These are phyloP conservation scores for Cydonia oblonga DNA, from an alignment of 331 rosid species.

Conservation along the genomic window DNA sequence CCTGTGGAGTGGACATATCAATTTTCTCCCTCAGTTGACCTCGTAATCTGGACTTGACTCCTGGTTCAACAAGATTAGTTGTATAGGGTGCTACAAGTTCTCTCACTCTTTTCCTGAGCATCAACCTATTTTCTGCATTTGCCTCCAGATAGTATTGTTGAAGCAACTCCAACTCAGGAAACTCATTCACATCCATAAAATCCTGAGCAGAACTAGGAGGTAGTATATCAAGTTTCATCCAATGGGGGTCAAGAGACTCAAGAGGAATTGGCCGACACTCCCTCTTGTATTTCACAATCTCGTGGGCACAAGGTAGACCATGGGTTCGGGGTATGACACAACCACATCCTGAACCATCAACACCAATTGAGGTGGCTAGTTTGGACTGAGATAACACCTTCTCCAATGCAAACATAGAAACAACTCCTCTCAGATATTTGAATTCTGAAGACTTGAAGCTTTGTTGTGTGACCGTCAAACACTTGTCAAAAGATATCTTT, in stretches of 20 bases:
- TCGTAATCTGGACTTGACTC: neutral
- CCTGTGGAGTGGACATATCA: neutral
- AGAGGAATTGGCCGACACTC: neutral
- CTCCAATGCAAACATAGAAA: neutral
- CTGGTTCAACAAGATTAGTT: neutral
- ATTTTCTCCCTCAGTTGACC: slow-evolving; percentile 1
- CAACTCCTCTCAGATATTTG: neutral
- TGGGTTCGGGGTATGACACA: neutral
- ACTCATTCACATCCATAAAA: neutral
- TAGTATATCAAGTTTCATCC: neutral
- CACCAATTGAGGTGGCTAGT: neutral
- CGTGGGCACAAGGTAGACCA: slow-evolving; percentile 13
- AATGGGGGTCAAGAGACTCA: slow-evolving; percentile 6
- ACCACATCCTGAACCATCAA: neutral
- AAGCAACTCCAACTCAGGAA: slow-evolving; percentile 14
- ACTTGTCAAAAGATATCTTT: neutral
- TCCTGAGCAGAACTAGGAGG: neutral
- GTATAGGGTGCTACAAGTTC: slow-evolving; percentile 1
- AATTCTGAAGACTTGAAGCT: slow-evolving; percentile 1
- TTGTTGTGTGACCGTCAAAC: neutral
- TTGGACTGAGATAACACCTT: slow-evolving; percentile 4
- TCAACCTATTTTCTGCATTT: slow-evolving; percentile 4
- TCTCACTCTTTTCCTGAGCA: slow-evolving; percentile 7
- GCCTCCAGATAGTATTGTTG: neutral
- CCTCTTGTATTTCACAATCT: neutral